A percentile compares a stretch with the other conserved stretches of the same genome.
Evolutionary conservation across 176 grass and related monocot species (phyloP).

Genomic region (Phragmites australis): DNA sequence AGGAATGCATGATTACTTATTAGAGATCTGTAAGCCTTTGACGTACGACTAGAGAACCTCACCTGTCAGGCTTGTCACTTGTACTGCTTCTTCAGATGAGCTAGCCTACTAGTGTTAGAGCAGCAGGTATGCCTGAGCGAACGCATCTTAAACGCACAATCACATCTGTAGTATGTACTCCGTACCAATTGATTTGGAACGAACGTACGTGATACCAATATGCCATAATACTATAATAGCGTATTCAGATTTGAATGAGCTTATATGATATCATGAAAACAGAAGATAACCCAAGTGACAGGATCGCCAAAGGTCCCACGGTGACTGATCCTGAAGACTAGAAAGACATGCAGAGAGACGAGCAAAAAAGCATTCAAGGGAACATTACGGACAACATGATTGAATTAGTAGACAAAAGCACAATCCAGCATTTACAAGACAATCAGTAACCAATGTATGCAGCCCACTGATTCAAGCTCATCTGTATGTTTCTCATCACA

Average conservation of each 20-base stretch:
- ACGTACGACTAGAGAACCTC: not conserved
- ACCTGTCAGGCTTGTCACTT: not conserved
- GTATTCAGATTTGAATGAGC: no score
- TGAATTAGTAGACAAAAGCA: slow-evolving; percentile 40
- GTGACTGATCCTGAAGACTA: no score
- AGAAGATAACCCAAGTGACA: no score
- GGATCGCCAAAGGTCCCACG: no score
- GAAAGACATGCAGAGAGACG: not conserved
- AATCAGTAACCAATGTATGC: slow-evolving; percentile 35
- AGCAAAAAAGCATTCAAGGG: not conserved
- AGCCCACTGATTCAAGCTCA: slow-evolving; percentile 21
- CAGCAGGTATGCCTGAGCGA: not conserved
- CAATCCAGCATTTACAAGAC: slow-evolving; percentile 53
- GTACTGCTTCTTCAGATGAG: not conserved
- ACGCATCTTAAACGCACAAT: no score
- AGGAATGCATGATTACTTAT: not conserved
- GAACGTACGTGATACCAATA: no score
- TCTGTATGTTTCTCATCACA: slow-evolving; percentile 42
- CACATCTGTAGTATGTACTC: no score
- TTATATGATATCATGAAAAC: no score
- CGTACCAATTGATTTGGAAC: no score
- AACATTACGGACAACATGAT: slow-evolving; percentile 16
- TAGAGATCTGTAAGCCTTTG: not conserved
- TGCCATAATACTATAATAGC: no score
- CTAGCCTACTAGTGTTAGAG: not conserved